Percentiles rank a stretch among this genome's conserved stretches.
Evolutionary conservation across 2,329 filamentous ascomycete species (phyloP).

Genomic region (Exserohilum rostratum): DNA sequence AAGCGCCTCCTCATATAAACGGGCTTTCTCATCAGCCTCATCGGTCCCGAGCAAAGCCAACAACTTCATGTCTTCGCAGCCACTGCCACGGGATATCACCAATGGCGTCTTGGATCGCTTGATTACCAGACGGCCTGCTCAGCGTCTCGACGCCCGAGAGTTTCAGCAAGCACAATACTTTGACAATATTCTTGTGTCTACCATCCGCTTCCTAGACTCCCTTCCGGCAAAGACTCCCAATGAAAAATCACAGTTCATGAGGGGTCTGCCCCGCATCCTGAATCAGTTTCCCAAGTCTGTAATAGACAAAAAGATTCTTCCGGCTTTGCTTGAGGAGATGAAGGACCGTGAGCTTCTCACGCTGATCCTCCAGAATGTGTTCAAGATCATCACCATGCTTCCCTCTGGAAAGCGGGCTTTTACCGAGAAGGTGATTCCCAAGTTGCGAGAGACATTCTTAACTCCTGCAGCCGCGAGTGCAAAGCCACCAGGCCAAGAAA

Average conservation of each 20-base stretch:
- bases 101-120: conserved; percentile 79
- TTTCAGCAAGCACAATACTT: conserved; percentile 97
- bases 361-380: conserved; percentile 86
- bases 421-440: conserved; percentile 83
- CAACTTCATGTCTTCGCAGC: conserved; percentile 79
- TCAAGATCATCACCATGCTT: conserved; percentile 82
- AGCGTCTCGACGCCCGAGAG: conserved; percentile 84
- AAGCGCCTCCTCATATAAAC: conserved; percentile 83
- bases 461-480: conserved; percentile 52
- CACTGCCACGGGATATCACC: conserved; percentile 79
- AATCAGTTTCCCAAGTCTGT: conserved; percentile 93
- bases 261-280: conserved; percentile 83
- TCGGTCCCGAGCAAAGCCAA: conserved; percentile 80
- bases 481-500: conserved; percentile 63
- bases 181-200: conserved; percentile 94
- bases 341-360: conserved; percentile 90
- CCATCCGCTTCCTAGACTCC: conserved; percentile 90
- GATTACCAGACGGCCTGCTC: conserved; percentile 84
- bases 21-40: conserved; percentile 78
- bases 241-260: conserved; percentile 91
- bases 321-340: conserved; percentile 86
- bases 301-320: conserved; percentile 91
- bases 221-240: conserved; percentile 89
- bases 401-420: conserved; percentile 77
- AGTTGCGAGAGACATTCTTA: conserved; percentile 82